Evolutionary conservation across 352 stramenopile genomes (phyloP).

Genomic region (Phytophthora cactorum): DNA sequence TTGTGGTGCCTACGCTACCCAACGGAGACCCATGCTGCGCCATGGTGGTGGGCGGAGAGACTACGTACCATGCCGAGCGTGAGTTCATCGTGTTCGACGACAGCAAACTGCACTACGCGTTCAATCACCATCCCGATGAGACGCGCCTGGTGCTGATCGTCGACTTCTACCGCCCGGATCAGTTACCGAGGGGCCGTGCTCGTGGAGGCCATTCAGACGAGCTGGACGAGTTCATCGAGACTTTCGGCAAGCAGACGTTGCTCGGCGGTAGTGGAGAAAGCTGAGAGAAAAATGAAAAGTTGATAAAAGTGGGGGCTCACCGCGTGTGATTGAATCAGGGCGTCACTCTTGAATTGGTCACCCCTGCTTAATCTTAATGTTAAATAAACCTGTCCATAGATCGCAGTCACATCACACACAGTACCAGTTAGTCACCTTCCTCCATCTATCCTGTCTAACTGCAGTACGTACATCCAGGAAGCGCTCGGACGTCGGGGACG

Average conservation of each 20-base stretch:
- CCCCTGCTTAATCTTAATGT: slow-evolving; percentile 89
- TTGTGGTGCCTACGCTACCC: slow-evolving; percentile 65
- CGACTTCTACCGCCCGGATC: slow-evolving; percentile 85
- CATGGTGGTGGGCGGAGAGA: slow-evolving; percentile 82
- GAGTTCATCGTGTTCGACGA: slow-evolving; percentile 92
- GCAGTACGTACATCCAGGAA: slow-evolving; percentile 90
- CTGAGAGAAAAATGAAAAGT: slow-evolving; percentile 12
- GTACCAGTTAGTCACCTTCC: slow-evolving; percentile 1
- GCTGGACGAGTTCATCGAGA: slow-evolving; percentile 90
- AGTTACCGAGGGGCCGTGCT: slow-evolving; percentile 80
- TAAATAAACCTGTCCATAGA: slow-evolving; percentile 85
- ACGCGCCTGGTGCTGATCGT: slow-evolving; percentile 87
- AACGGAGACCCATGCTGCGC: slow-evolving; percentile 70
- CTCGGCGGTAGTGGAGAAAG: slow-evolving; percentile 16
- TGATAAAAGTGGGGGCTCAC: slow-evolving; percentile 2
- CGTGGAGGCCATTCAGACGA: slow-evolving; percentile 88
- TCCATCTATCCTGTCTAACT: neutral
- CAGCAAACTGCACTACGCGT: slow-evolving; percentile 91
- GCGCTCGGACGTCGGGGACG: slow-evolving; percentile 89
- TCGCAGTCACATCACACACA: neutral
- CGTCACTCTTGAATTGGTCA: slow-evolving; percentile 37
- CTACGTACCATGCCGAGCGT: slow-evolving; percentile 67
- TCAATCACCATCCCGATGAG: slow-evolving; percentile 73
- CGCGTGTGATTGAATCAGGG: slow-evolving; percentile 19
- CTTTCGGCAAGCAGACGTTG: slow-evolving; percentile 69